Percentiles rank a stretch among this genome's conserved stretches.
These are phyloP conservation scores for Myxozyma monticola DNA, from an alignment of 805 yeast species.

Conservation along the genomic window DNA sequence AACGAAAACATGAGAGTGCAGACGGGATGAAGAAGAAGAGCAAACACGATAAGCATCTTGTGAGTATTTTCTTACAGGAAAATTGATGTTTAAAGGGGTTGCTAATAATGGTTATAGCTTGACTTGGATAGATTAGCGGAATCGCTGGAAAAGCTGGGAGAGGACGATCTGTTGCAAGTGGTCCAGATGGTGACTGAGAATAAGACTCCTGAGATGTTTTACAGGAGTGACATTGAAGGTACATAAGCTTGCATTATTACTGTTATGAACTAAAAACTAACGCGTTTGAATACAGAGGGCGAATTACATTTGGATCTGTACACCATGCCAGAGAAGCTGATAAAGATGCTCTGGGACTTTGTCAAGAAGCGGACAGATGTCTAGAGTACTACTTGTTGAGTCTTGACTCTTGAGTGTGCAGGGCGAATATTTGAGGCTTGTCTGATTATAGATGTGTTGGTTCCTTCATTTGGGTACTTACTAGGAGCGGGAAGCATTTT, in stretches of 20 bases:
- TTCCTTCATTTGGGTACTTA: no score
- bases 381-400: no score
- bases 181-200: constrained; percentile 98
- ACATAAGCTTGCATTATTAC: not conserved
- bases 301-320: constrained; percentile 95
- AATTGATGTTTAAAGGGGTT: not conserved
- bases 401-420: no score
- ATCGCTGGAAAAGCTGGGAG: constrained; percentile 80
- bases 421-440: no score
- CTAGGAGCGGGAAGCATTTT: no score
- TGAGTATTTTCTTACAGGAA: not conserved
- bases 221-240: constrained; percentile 84
- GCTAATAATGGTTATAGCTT: constrained; percentile 42
- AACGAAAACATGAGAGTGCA: constrained; percentile 42
- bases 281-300: constrained; percentile 53
- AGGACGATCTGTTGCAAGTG: constrained; percentile 89
- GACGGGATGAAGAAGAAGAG: constrained; percentile 40
- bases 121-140: constrained; percentile 90
- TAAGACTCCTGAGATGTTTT: constrained; percentile 90
- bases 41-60: constrained; percentile 48
- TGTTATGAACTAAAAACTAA: not conserved
- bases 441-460: no score
- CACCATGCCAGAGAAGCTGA: constrained; percentile 85
- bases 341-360: constrained; percentile 92
- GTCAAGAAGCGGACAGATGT: constrained; percentile 49